Evolutionary conservation across 2,329 filamentous ascomycete species (phyloP).

Genomic region (Fusarium buxicola): DNA sequence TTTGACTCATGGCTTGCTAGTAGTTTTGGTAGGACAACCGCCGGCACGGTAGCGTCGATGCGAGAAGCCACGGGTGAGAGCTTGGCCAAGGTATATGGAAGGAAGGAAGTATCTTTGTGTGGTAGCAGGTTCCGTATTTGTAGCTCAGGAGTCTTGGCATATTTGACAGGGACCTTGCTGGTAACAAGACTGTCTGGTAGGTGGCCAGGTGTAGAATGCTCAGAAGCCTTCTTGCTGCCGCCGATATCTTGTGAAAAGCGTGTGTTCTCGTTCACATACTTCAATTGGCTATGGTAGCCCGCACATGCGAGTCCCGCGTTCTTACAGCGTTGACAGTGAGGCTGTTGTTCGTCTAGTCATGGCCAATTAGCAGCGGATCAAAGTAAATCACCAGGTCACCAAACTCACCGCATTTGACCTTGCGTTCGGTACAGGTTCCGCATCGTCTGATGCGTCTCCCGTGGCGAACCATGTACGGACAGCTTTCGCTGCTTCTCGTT

Average conservation of each 20-base stretch:
- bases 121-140: slow-evolving; percentile 7
- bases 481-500: too few species aligned
- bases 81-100: slow-evolving; percentile 28
- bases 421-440: slow-evolving; percentile 33
- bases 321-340: slow-evolving; percentile 22
- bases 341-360: slow-evolving; percentile 26
- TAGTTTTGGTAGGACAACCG: slow-evolving; percentile 6
- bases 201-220: slow-evolving; percentile 4
- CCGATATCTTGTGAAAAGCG: background rate
- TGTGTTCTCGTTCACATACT: slow-evolving; percentile 27
- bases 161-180: background rate
- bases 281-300: slow-evolving; percentile 30
- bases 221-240: background rate
- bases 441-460: slow-evolving; percentile 32
- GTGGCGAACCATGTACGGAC: slow-evolving; percentile 22
- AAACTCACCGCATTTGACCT: slow-evolving; percentile 31
- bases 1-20: slow-evolving; percentile 6
- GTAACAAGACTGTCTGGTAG: background rate
- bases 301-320: slow-evolving; percentile 24
- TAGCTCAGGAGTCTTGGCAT: background rate
- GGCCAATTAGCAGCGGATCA: background rate
- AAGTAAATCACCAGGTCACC: background rate
- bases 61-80: background rate
- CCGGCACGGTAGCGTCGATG: background rate
- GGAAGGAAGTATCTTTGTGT: slow-evolving; percentile 13